Conservation (phyloP, 192 early-diverging fungal genomes). For the Powellomyces hirtus region DNA sequence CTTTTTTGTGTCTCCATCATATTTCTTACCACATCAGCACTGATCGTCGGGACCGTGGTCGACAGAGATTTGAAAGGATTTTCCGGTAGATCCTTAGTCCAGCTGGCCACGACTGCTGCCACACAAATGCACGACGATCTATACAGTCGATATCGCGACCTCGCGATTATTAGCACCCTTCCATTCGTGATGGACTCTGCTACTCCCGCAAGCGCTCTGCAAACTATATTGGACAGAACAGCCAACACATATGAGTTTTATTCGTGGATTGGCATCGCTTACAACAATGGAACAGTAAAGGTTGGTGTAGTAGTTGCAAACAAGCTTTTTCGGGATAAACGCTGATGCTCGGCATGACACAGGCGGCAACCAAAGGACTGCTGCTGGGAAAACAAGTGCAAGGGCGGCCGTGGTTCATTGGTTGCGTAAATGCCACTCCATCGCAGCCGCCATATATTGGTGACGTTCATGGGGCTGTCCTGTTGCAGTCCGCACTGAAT, state of each 20-base stretch:
- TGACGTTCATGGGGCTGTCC: conserved; percentile 23
- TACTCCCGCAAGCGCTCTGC: neutral
- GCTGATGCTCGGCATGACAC: neutral
- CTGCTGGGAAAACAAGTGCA: neutral
- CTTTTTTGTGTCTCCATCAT: conserved; percentile 15
- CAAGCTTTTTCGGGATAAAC: neutral
- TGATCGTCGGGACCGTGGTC: neutral
- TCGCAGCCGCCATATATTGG: conserved; percentile 17
- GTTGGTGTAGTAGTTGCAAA: neutral
- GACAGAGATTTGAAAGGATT: neutral
- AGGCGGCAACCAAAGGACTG: conserved; percentile 21
- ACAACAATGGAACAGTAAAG: conserved; percentile 20
- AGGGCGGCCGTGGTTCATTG: conserved; percentile 26
- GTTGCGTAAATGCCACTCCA: neutral
- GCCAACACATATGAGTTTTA: conserved; percentile 7
- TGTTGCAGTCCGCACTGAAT: conserved; percentile 24
- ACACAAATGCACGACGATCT: neutral
- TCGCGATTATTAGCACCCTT: conserved; percentile 18
- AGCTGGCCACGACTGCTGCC: neutral
- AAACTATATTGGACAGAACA: conserved; percentile 8
- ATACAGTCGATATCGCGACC: conserved; percentile 21
- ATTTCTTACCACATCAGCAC: conserved; percentile 11
- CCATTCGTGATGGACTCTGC: conserved; percentile 5
- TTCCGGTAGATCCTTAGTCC: conserved; percentile 9
- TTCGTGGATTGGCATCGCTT: conserved; percentile 29